Evolutionary conservation across 2,329 filamentous ascomycete species (phyloP).

Genomic region (Ceratocystiopsis brevicomis): DNA sequence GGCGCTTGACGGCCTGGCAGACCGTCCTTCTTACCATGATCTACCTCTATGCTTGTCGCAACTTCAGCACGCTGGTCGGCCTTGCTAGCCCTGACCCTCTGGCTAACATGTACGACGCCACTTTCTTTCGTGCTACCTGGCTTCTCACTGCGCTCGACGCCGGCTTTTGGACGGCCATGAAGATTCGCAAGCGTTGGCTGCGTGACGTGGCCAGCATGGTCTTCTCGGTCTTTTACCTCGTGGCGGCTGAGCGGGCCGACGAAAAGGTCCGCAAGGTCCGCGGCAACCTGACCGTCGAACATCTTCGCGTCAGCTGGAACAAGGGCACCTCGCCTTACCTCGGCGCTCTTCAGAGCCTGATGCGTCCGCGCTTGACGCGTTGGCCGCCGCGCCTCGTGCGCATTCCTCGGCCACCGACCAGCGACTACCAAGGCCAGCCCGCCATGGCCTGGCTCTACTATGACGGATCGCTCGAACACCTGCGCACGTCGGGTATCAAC

Average conservation of each 20-base stretch:
- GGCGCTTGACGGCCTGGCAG: conserved; percentile 71
- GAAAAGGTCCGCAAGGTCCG: conserved; percentile 90
- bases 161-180: conserved; percentile 98
- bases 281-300: conserved; percentile 71
- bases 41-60: conserved; percentile 77
- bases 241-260: conserved; percentile 84
- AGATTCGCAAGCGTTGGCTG: conserved; percentile 58
- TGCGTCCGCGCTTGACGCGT: conserved; percentile 61
- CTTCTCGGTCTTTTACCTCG: conserved; percentile 78
- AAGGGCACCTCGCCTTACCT: conserved; percentile 83
- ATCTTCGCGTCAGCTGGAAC: conserved; percentile 86
- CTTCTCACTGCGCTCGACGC: conserved; percentile 85
- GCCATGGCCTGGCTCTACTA: conserved; percentile 86
- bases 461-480: conserved; percentile 49
- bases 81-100: conserved; percentile 86
- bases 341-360: conserved; percentile 46
- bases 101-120: conserved; percentile 78
- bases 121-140: conserved; percentile 95
- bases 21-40: conserved; percentile 72
- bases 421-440: conserved; percentile 58
- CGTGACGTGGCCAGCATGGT: conserved; percentile 66
- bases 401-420: conserved; percentile 62
- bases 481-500: conserved; percentile 46
- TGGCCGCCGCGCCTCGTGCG: conserved; percentile 69
- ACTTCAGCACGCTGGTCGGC: conserved; percentile 82